Evolutionary conservation across 192 early-diverging fungal genomes (phyloP).

Genomic region (Coemansia sp.): DNA sequence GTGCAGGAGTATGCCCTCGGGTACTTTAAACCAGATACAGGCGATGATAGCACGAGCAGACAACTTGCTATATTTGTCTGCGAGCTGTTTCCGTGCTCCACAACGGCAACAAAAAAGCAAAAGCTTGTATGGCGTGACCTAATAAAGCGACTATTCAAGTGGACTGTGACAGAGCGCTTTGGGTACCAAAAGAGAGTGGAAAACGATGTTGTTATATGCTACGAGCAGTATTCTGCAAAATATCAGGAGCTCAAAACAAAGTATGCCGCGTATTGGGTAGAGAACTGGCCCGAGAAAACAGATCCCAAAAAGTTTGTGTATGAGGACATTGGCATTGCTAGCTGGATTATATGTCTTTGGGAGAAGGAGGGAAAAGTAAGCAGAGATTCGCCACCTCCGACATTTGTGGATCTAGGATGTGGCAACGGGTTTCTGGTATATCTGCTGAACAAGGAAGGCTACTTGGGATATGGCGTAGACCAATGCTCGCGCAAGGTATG

Average conservation of each 20-base stretch:
- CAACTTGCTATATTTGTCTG: constrained; percentile 25
- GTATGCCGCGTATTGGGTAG: constrained; percentile 66
- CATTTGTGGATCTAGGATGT: constrained; percentile 83
- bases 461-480: constrained; percentile 73
- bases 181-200: constrained; percentile 71
- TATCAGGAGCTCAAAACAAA: constrained; percentile 69
- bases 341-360: constrained; percentile 79
- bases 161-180: constrained; percentile 68
- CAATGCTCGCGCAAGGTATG: constrained; percentile 74
- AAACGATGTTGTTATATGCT: constrained; percentile 70
- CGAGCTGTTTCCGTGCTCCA: constrained; percentile 17
- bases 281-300: constrained; percentile 79
- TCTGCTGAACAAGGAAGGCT: constrained; percentile 71
- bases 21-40: constrained; percentile 10
- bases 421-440: constrained; percentile 83
- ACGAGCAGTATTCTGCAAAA: constrained; percentile 64
- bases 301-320: constrained; percentile 82
- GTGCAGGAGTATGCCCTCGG: constrained; percentile 41
- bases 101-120: constrained; percentile 55
- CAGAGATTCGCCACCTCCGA: constrained; percentile 15
- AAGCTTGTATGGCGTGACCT: constrained; percentile 61
- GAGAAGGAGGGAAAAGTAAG: constrained; percentile 26
- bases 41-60: background rate
- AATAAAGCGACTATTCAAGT: constrained; percentile 68
- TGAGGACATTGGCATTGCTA: constrained; percentile 86